phyloP scores from a whole-genome alignment of 257 asterid genomes.

The Eustoma russellianum region DNA sequence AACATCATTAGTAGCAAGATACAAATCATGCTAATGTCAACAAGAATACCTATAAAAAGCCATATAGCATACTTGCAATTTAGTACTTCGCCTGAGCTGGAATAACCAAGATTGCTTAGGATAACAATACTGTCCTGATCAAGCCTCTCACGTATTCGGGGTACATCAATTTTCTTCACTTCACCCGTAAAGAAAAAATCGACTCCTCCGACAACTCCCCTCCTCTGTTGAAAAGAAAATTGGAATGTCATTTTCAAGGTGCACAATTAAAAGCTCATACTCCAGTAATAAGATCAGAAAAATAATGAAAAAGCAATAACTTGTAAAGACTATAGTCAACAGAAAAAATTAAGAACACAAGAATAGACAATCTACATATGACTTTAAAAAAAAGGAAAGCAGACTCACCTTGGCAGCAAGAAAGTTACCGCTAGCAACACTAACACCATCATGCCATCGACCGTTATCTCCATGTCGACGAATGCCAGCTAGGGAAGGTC shows the following conservation, averaged over 20 bases:
- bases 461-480: constrained; percentile 88
- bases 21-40: constrained; percentile 28
- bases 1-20: not conserved
- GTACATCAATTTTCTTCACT: constrained; percentile 88
- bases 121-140: constrained; percentile 70
- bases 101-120: constrained; percentile 77
- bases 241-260: constrained; percentile 2
- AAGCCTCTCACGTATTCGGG: constrained; percentile 76
- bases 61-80: constrained; percentile 91
- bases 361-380: not conserved
- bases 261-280: not conserved
- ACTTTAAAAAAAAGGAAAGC: not conserved
- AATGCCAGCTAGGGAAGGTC: constrained; percentile 78
- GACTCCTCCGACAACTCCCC: constrained; percentile 79
- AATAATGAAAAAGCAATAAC: not conserved
- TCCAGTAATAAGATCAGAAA: not conserved
- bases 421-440: constrained; percentile 87
- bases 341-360: no score
- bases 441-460: constrained; percentile 67
- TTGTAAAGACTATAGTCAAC: no score
- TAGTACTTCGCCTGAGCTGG: constrained; percentile 92
- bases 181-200: constrained; percentile 87
- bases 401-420: constrained; percentile 72
- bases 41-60: constrained; percentile 52
- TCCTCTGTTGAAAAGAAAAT: constrained; percentile 40